phyloP scores from a whole-genome alignment of 1,139 yeast species.

The Sugiyamaella japonica region DNA sequence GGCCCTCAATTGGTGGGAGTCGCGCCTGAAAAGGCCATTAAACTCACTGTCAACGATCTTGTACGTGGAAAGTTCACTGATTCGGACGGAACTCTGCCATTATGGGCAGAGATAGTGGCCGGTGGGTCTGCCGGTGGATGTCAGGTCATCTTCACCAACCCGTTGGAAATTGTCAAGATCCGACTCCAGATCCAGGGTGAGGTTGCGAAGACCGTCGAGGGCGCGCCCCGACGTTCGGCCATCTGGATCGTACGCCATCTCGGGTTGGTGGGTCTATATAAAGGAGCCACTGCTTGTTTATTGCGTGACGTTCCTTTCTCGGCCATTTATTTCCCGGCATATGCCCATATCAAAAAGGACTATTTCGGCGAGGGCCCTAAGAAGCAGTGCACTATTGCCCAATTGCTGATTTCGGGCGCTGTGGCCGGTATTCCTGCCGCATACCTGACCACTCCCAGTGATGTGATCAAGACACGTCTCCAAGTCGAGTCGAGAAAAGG shows the following conservation, averaged over 20 bases:
- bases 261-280: constrained; percentile 84
- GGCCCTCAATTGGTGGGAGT: constrained; percentile 96
- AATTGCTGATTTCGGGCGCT: constrained; percentile 84
- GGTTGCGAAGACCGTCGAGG: constrained; percentile 43
- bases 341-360: constrained; percentile 85
- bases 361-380: constrained; percentile 81
- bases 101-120: constrained; percentile 75
- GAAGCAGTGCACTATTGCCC: constrained; percentile 70
- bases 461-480: constrained; percentile 92
- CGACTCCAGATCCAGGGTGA: constrained; percentile 94
- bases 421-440: constrained; percentile 99
- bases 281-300: constrained; percentile 89
- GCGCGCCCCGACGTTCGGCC: constrained; percentile 54
- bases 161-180: constrained; percentile 92
- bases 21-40: constrained; percentile 98
- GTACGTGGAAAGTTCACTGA: constrained; percentile 73
- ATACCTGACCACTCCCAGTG: constrained; percentile 91
- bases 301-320: constrained; percentile 96
- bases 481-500: constrained; percentile 82
- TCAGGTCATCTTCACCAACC: constrained; percentile 95
- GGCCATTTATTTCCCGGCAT: constrained; percentile 96
- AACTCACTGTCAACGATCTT: constrained; percentile 89
- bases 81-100: constrained; percentile 54
- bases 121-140: constrained; percentile 97
- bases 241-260: constrained; percentile 71